Base-by-base conservation (phyloP, 495 filamentous ascomycete genomes). In the Glutinoglossum americanum region DNA sequence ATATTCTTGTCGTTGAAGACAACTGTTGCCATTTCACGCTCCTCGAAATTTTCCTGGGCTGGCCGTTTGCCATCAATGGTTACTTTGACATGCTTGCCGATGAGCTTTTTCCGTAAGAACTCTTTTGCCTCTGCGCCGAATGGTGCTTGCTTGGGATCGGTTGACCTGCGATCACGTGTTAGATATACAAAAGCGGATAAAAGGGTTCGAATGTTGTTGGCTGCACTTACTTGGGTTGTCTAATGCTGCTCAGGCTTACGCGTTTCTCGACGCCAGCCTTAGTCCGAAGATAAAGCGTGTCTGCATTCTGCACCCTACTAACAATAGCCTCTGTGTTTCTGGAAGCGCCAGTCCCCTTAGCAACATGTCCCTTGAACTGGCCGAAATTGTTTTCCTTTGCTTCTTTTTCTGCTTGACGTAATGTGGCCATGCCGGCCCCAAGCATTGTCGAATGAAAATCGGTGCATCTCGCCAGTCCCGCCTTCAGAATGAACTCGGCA, bases 61-160 rank as follows among this genome's bases (percentile, higher is more conserved):
- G 92, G 79, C 67, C 89, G 85, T 67, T 89, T 89, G 58, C 93
- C 93, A 68, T 97, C 88, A 56, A 92, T 79, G 21, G 76, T 81
- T 32, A 95, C 76, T 67, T 80, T 81, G 47, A 97, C 88, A 63
- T 94, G 85, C 71, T 99, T 99, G 37, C 87, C 93, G 64, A 99
- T 97, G 5, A 96, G 69, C 65, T 80, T 85, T 75, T 95, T 96
- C 37, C 93, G 80, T 60, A 97, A 70, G 65, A 85, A 97, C 67
- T 99, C 93, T 72, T 97, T 97, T 17, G 93, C 90, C 62, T 96
- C 90, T 11, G 90, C 83, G 57, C 79, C 77, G 69, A 87, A 97
- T 1, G 89, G 89, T 17, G 85, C 76, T 68, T 97, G 83, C 62
- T 83, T 83, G 10, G 82, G 80, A 64, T 87, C 83, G 8, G 82